These are phyloP conservation scores for Conticribra guillardii DNA, from an alignment of 108 stramenopile species.

Conservation along the genomic window DNA sequence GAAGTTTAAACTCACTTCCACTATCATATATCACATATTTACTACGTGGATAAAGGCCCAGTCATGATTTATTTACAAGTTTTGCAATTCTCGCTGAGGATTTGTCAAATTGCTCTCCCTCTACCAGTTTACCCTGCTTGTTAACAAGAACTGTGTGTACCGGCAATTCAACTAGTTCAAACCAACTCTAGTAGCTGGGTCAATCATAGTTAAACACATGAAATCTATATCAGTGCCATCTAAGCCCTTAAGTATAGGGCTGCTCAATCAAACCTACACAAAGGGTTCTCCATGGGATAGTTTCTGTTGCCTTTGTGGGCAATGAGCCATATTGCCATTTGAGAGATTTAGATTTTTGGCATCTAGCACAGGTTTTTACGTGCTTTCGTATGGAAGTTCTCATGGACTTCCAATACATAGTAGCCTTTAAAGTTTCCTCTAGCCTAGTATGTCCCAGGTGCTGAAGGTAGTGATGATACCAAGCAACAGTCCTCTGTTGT, in stretches of 20 bases:
- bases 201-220: constrained; percentile 11
- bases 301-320: not conserved
- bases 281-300: constrained; percentile 1
- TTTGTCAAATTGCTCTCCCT: not conserved
- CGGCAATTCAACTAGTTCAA: constrained; percentile 11
- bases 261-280: constrained; percentile 7
- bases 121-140: not conserved
- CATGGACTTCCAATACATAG: constrained; percentile 28
- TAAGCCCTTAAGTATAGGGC: constrained; percentile 7
- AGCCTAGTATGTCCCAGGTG: constrained; percentile 19
- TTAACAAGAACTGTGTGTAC: not conserved
- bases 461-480: constrained; percentile 31
- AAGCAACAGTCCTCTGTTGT: not conserved
- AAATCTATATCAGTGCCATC: constrained; percentile 10
- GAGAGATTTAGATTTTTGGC: constrained; percentile 1
- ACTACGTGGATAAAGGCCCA: not conserved
- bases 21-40: not conserved
- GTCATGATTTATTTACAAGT: not conserved
- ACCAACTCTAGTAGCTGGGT: constrained; percentile 16
- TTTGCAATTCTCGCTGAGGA: not conserved
- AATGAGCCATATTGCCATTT: not conserved
- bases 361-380: not conserved
- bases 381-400: not conserved
- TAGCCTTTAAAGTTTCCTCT: constrained; percentile 23
- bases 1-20: constrained; percentile 7